Conservation (phyloP, 345 rosid species). For the Hypericum perforatum region DNA sequence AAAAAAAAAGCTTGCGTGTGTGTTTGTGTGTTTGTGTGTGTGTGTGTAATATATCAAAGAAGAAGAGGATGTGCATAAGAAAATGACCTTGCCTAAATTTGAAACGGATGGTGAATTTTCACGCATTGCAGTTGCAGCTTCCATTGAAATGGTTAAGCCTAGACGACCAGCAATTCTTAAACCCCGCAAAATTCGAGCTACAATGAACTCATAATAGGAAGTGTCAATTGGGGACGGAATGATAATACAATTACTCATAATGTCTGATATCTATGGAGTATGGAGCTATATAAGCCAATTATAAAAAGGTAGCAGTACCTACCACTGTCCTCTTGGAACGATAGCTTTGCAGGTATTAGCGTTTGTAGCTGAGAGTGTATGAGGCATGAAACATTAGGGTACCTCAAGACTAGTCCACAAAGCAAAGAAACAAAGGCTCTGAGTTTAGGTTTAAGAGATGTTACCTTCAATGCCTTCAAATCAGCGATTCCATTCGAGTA, state of each 20-base stretch:
- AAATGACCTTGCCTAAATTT: slow-evolving; percentile 51
- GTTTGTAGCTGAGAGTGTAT: slow-evolving; percentile 54
- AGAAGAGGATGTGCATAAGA: slow-evolving; percentile 4
- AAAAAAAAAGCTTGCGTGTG: background rate
- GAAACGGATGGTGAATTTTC: slow-evolving; percentile 46
- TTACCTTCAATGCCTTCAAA: slow-evolving; percentile 62
- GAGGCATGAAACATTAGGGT: slow-evolving; percentile 11
- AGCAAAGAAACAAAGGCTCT: background rate
- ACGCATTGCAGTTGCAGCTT: slow-evolving; percentile 51
- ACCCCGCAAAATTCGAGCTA: slow-evolving; percentile 91
- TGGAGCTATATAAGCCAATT: slow-evolving; percentile 4
- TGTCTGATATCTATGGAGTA: slow-evolving; percentile 9
- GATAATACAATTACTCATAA: slow-evolving; percentile 4
- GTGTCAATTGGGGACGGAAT: slow-evolving; percentile 11
- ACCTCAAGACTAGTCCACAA: background rate
- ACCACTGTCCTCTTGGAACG: slow-evolving; percentile 89
- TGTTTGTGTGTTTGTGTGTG: too few species aligned
- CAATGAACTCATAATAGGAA: slow-evolving; percentile 11
- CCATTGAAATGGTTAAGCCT: slow-evolving; percentile 55
- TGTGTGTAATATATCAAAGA: background rate
- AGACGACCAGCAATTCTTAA: slow-evolving; percentile 86
- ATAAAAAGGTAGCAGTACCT: slow-evolving; percentile 25
- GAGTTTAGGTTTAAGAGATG: background rate
- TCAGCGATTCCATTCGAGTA: slow-evolving; percentile 67
- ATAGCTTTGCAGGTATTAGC: slow-evolving; percentile 56